Evolutionary conservation across 2,329 filamentous ascomycete genomes (phyloP).

Genomic region (Penicillium sp.): DNA sequence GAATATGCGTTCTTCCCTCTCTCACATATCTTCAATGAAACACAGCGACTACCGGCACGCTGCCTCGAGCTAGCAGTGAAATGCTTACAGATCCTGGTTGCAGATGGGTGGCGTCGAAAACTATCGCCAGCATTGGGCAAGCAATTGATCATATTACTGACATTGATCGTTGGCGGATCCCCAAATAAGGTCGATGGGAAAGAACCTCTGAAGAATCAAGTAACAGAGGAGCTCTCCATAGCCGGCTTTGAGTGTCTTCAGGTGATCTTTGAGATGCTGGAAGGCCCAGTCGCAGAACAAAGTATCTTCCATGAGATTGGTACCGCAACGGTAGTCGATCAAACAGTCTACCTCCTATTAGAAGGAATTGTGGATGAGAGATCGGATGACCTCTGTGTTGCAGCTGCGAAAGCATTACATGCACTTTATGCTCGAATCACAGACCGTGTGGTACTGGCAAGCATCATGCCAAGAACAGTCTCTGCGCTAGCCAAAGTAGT

Average conservation of each 20-base stretch:
- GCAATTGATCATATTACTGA: conserved; percentile 82
- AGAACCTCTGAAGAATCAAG: conserved; percentile 34
- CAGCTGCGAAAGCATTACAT: conserved; percentile 66
- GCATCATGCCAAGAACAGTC: conserved; percentile 83
- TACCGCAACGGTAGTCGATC: conserved; percentile 76
- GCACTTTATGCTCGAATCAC: conserved; percentile 64
- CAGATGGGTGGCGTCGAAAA: conserved; percentile 73
- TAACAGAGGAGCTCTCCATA: conserved; percentile 70
- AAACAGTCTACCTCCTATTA: conserved; percentile 77
- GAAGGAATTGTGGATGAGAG: conserved; percentile 68
- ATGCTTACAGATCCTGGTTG: conserved; percentile 72
- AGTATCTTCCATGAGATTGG: conserved; percentile 53
- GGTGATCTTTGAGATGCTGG: conserved; percentile 63
- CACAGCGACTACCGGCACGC: conserved; percentile 69
- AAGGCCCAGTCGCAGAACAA: conserved; percentile 46
- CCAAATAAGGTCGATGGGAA: conserved; percentile 53
- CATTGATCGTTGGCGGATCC: conserved; percentile 74
- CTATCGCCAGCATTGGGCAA: conserved; percentile 73
- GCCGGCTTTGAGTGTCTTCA: conserved; percentile 71
- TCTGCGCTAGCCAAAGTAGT: conserved; percentile 77
- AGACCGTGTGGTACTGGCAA: conserved; percentile 74
- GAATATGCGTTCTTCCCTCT: conserved; percentile 96
- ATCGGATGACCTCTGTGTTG: conserved; percentile 68
- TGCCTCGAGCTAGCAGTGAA: conserved; percentile 72
- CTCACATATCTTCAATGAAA: conserved; percentile 78